Conservation (phyloP, 192 early-diverging fungal genomes). For the Helicostylum pulchrum region DNA sequence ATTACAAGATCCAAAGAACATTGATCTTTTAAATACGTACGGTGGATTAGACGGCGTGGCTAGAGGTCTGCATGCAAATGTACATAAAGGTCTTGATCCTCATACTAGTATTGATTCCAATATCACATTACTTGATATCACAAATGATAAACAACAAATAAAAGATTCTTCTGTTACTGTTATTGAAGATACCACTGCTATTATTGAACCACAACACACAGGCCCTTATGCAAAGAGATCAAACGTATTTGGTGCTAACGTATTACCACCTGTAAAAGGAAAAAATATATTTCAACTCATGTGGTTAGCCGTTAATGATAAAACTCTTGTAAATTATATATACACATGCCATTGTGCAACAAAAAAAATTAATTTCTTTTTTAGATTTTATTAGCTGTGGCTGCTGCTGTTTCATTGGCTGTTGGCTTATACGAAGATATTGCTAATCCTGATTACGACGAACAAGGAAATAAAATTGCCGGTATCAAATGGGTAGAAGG, state of each 20-base stretch:
- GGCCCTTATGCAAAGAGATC: constrained; percentile 49
- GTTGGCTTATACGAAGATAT: constrained; percentile 84
- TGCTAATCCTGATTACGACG: constrained; percentile 40
- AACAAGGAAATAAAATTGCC: constrained; percentile 30
- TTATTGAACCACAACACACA: too few species aligned
- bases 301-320: constrained; percentile 82
- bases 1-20: constrained; percentile 58
- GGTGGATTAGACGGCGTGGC: constrained; percentile 54
- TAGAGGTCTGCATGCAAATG: constrained; percentile 45
- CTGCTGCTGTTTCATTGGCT: constrained; percentile 74
- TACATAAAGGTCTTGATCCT: constrained; percentile 42
- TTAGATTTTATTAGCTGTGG: constrained; percentile 70
- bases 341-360: too few species aligned
- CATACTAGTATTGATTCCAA: constrained; percentile 29
- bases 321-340: constrained; percentile 54
- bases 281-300: constrained; percentile 72
- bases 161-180: background rate
- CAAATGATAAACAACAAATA: background rate
- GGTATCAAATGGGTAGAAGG: constrained; percentile 85
- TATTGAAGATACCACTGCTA: background rate
- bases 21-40: constrained; percentile 36
- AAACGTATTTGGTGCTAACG: constrained; percentile 64
- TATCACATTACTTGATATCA: constrained; percentile 34
- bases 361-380: background rate
- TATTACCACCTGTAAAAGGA: constrained; percentile 64